These are phyloP conservation scores for Hanseniaspora jakobsenii DNA, from an alignment of 805 yeast genomes.

Conservation along the genomic window DNA sequence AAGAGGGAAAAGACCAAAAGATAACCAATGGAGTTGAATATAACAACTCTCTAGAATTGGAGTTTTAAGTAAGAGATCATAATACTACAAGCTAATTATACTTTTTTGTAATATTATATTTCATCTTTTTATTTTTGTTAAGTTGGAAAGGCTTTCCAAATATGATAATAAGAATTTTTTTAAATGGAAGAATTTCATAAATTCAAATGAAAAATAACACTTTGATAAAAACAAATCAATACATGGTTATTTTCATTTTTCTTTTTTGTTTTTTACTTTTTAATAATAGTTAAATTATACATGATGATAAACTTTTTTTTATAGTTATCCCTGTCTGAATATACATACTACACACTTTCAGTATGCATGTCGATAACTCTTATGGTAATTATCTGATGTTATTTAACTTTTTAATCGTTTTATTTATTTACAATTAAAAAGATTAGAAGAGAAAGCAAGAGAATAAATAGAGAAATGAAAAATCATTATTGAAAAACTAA, in stretches of 20 bases:
- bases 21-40: too few species aligned
- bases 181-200: too few species aligned
- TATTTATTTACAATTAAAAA: background rate
- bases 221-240: too few species aligned
- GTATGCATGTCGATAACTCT: conserved; percentile 15
- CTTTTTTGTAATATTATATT: background rate
- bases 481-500: too few species aligned
- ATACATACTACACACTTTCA: conserved; percentile 16
- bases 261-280: background rate
- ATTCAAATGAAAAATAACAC: too few species aligned
- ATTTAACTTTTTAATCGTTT: background rate
- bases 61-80: too few species aligned
- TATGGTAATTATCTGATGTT: conserved; percentile 15
- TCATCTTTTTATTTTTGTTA: background rate
- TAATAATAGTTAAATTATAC: background rate
- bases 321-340: conserved; percentile 16
- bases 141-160: conserved; percentile 1
- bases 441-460: too few species aligned
- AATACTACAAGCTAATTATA: too few species aligned
- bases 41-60: too few species aligned
- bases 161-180: conserved; percentile 3
- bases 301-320: conserved; percentile 15
- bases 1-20: too few species aligned
- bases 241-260: too few species aligned
- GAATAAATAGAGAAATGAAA: too few species aligned